Base-by-base conservation (phyloP, 2,329 filamentous ascomycete species). In the Epichloe glyceriae region DNA sequence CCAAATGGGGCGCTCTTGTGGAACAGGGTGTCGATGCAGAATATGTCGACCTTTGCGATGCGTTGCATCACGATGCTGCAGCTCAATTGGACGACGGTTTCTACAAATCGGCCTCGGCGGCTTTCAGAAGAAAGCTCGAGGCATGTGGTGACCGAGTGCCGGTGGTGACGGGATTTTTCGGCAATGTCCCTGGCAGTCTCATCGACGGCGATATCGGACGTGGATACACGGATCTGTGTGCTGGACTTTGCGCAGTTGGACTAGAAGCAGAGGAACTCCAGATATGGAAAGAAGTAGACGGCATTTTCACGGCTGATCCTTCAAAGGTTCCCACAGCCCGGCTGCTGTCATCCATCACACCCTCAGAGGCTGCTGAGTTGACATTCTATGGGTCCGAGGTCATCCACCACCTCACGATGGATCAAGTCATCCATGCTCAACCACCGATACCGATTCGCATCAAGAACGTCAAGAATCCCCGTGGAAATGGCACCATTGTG, bases 271-370 rank as follows among this genome's bases (percentile, higher is more conserved):
- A 84, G 50, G 93, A 98, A 67, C 76, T 98, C 49, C 93, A 98
- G 67, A 86, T 98, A 56, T 97, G 93, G 93, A 98, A 98, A 72
- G 93, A 98, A 66, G 93, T 98, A 6, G 93, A 98, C 66, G 90
- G 89, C 53, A 94, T 97, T 63, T 93, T 95, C 68, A 83, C 78
- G 2, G 76, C 76, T 5, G 91, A 96, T 62, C 89, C 89, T 3
- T 81, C 86, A 60, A 95, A 94, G 69, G 88, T 95, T 33, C 90
- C 91, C 3, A 97, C 91, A 1, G 94, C 93, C n/a, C 78, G 85
- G 45, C 75, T 98, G n/a, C 77, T 98, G 43, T 72, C 83, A 11
- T 83, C 84, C 50, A 95, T 98, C 64, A 96, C 91, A 3, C 93
- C 93, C 0, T 85, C 88, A 10, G 93, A 98, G 69, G 93, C 93